Conservation (phyloP, 1,284 basidiomycete species). For the Cystobasidium slooffiae region DNA sequence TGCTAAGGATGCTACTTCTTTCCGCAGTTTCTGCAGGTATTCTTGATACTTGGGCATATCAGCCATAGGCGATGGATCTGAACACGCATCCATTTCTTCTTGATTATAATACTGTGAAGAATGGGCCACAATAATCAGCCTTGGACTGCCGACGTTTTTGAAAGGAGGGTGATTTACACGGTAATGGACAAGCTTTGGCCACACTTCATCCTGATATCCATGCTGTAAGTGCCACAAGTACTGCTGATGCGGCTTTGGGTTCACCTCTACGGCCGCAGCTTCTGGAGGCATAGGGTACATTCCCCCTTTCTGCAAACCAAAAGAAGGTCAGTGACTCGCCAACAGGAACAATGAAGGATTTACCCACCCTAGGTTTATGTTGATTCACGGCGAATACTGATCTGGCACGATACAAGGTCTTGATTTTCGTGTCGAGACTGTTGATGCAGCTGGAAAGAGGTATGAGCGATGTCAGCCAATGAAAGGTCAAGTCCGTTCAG, state of each 20-base stretch:
- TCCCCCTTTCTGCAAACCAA: constrained; percentile 12
- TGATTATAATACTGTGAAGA: constrained; percentile 16
- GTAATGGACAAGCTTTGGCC: constrained; percentile 37
- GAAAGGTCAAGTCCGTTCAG: not conserved
- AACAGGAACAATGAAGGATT: not conserved
- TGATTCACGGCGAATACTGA: constrained; percentile 31
- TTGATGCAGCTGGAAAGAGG: constrained; percentile 17
- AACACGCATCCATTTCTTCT: constrained; percentile 29
- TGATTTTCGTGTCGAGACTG: constrained; percentile 14
- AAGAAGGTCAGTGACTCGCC: not conserved
- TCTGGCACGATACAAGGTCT: constrained; percentile 27
- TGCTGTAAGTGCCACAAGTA: constrained; percentile 24
- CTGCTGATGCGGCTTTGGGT: constrained; percentile 23
- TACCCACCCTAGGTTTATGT: constrained; percentile 25
- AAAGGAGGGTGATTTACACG: not conserved
- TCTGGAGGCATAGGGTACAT: constrained; percentile 39
- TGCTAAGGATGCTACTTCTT: constrained; percentile 29
- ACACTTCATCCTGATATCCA: constrained; percentile 27
- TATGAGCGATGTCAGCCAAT: not conserved
- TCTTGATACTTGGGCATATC: constrained; percentile 25
- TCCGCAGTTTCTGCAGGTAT: constrained; percentile 15
- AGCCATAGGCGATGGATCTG: constrained; percentile 30
- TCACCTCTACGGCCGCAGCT: constrained; percentile 1
- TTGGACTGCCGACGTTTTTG: not conserved
- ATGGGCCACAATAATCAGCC: not conserved